phyloP scores from a whole-genome alignment of 148 eudicot species.

The Camellia granthamiana region DNA sequence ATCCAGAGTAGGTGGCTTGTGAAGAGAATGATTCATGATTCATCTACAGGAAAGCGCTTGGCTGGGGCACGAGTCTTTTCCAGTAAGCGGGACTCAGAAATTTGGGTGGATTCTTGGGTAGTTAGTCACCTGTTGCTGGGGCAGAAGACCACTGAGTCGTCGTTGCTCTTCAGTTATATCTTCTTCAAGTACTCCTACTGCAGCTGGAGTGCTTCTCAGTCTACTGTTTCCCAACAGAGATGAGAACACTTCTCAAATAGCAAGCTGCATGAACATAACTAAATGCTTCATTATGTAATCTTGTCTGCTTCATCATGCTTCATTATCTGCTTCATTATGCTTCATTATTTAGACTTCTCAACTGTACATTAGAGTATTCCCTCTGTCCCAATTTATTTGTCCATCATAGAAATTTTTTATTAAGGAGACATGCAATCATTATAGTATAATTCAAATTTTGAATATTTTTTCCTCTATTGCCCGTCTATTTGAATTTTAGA shows the following conservation, averaged over 20 bases:
- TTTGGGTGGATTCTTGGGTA: slow-evolving; percentile 35
- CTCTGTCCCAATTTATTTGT: no score
- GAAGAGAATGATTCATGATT: slow-evolving; percentile 29
- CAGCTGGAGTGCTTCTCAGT: slow-evolving; percentile 59
- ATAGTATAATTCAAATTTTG: no score
- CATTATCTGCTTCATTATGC: not conserved
- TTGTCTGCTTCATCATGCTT: not conserved
- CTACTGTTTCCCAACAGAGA: slow-evolving; percentile 38
- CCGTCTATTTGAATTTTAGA: no score
- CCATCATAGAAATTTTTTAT: no score
- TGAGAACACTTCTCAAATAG: slow-evolving; percentile 5
- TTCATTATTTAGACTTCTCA: not conserved
- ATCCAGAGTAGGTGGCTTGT: slow-evolving; percentile 51
- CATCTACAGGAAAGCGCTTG: slow-evolving; percentile 40
- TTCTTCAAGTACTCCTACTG: slow-evolving; percentile 56
- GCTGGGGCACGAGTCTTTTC: slow-evolving; percentile 27
- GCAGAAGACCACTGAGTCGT: slow-evolving; percentile 36
- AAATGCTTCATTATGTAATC: not conserved
- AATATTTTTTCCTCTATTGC: no score
- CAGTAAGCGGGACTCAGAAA: slow-evolving; percentile 32
- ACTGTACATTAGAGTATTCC: not conserved
- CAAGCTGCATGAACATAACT: not conserved
- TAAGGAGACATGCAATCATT: no score
- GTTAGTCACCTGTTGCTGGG: slow-evolving; percentile 18
- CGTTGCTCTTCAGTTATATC: slow-evolving; percentile 64